phyloP scores from a whole-genome alignment of 257 asterid species.

The Knoxia roxburghii region DNA sequence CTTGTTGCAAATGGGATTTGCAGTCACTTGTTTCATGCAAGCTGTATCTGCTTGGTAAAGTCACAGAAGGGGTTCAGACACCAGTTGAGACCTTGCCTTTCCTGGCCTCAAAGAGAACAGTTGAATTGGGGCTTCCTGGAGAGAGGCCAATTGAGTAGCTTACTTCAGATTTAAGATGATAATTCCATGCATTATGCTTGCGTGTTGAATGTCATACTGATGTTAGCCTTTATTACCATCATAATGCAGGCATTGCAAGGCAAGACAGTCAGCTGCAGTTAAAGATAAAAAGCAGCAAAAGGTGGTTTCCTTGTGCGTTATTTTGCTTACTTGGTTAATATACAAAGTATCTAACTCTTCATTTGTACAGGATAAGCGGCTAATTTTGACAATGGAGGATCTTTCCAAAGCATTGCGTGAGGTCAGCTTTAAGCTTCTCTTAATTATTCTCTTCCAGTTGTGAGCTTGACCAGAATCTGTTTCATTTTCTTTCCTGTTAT shows the following conservation, averaged over 20 bases:
- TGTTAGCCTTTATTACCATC: constrained; percentile 2
- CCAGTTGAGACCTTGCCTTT: background rate
- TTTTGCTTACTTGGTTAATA: constrained; percentile 13
- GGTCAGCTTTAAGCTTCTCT: constrained; percentile 36
- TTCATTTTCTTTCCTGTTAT: background rate
- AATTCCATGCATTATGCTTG: background rate
- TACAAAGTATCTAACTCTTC: constrained; percentile 19
- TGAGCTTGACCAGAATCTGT: background rate
- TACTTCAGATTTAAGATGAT: background rate
- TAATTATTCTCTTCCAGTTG: background rate
- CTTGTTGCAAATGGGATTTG: no score
- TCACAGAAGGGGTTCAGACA: background rate
- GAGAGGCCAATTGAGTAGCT: background rate
- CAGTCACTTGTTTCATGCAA: no score
- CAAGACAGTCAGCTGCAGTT: constrained; percentile 69
- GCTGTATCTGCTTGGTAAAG: background rate
- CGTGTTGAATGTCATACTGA: background rate
- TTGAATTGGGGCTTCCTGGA: background rate
- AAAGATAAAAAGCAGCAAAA: constrained; percentile 92
- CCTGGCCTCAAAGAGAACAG: background rate
- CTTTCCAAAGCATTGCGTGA: constrained; percentile 88
- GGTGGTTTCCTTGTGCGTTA: constrained; percentile 35
- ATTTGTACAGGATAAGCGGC: constrained; percentile 74
- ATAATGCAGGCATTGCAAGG: constrained; percentile 79
- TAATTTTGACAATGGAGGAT: constrained; percentile 92